Evolutionary conservation across 805 yeast species (phyloP), one percentile per base, ranked within the genome.

Genomic region (Diddensiella caesifluorescens): DNA sequence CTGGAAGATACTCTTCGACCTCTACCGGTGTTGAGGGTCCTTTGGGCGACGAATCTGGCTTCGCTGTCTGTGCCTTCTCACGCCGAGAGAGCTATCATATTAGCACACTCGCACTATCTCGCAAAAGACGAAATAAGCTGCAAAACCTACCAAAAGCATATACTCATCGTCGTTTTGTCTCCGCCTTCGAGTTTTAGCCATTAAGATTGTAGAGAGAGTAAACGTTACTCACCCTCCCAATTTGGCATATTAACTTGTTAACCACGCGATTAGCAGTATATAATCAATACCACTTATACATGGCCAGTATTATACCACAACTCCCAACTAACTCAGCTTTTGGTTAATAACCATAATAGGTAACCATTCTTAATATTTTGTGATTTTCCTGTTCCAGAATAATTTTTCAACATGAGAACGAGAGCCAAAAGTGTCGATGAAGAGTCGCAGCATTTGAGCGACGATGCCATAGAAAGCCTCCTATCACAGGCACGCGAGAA

Each of bases 401-500:
- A 29, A 29, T n/a, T 7, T 9, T 15, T 20, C 12, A 33, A 6
- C 36, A 18, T 33, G 22, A 15, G 36, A 33, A 33, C 36, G 9
- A 6, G 22, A n/a, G 19, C 22, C 5, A 15, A 33, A 16, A 20
- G 13, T 7, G 36, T 22, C 22, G 20, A 18, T 6, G 22, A 33
- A 18, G 10, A 33, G 12, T 6, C 19, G 20, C 22, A 15, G 36
- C 13, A 33, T 9, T 16, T 22, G 10, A 23, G 16, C 10, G 52
- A 48, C 18, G 13, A 12, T 16, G 42, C 26, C 6, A 10, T 50
- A 9, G 52, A 50, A 30, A 9, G 15, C 20, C 44, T 50, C 12
- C 26, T 50, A 21, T 15, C 35, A 5, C 25, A 41, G 22, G 54
- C 54, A 6, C 48, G 41, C 41, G 35, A 39, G 29, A 48, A 46